These are phyloP conservation scores for Tylopilus sp. DNA, from an alignment of 1,284 basidiomycete species.

Conservation along the genomic window DNA sequence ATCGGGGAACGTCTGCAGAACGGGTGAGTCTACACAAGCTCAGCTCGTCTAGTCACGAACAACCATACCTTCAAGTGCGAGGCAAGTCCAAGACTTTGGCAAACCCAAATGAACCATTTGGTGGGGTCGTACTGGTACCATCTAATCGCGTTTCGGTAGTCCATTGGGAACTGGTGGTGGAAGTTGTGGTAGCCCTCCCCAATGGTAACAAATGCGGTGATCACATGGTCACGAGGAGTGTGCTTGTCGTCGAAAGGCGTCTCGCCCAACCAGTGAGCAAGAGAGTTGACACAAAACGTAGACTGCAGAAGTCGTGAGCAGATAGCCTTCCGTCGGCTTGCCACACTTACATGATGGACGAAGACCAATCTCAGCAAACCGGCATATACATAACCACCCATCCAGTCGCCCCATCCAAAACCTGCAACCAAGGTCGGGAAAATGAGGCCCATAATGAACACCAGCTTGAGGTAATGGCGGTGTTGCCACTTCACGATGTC, in stretches of 20 bases:
- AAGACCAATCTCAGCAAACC: slow-evolving; percentile 77
- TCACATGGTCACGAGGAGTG: slow-evolving; percentile 82
- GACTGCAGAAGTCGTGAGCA: slow-evolving; percentile 47
- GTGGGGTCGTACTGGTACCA: slow-evolving; percentile 90
- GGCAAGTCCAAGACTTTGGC: slow-evolving; percentile 67
- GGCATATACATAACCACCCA: slow-evolving; percentile 84
- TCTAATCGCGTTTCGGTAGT: slow-evolving; percentile 89
- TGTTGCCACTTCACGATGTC: slow-evolving; percentile 85
- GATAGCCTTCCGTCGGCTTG: background rate
- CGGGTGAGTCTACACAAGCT: background rate
- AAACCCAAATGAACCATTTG: slow-evolving; percentile 85
- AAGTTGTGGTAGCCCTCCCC: slow-evolving; percentile 98
- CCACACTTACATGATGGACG: slow-evolving; percentile 76
- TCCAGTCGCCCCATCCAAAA: slow-evolving; percentile 78
- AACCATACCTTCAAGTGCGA: slow-evolving; percentile 69
- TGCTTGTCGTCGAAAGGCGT: slow-evolving; percentile 93
- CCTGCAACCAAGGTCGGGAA: slow-evolving; percentile 77
- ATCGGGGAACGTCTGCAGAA: slow-evolving; percentile 71
- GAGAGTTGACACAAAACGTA: slow-evolving; percentile 93
- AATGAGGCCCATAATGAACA: slow-evolving; percentile 69
- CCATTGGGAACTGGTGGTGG: slow-evolving; percentile 92
- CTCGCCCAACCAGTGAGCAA: slow-evolving; percentile 92
- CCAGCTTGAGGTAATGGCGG: slow-evolving; percentile 68
- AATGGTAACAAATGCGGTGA: slow-evolving; percentile 84
- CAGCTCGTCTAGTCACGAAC: background rate